Evolutionary conservation across 768 basidiomycete genomes (phyloP), one percentile per base, ranked within the genome.

Genomic region (Podaxis mareebaensis): DNA sequence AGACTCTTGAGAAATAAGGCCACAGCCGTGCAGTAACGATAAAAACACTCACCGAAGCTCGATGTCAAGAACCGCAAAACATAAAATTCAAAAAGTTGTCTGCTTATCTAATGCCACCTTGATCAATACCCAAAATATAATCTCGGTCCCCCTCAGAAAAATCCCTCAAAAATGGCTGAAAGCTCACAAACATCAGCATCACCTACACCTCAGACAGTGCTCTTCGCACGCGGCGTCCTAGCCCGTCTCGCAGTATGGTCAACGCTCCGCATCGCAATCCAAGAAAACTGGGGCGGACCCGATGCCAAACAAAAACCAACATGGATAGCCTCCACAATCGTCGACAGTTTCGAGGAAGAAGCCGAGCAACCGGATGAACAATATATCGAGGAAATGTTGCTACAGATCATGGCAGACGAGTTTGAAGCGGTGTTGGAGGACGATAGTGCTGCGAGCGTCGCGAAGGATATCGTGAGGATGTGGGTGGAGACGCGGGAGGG

Each of bases 391-490:
- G 87, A 92, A 58, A 78, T 90, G 66, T 79, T 99, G 13, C 79
- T 91, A 12, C 93, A 96, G 70, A 84, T 92, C 53, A 87, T 97
- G 82, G 79, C 80, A 7, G 93, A 97, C 68, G 96, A 97, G 71
- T 98, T 93, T 69, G 93, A 95, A 22, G 83, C 86, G 13, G 76
- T 82, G 11, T 76, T 98, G 24, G 95, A 97, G 67, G 96, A 99
- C 69, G 92, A 85, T 20, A 95, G 92, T 60, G 87, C 89, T 1
- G 86, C 87, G 62, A 76, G 73, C 3, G 87, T 98, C 48, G 90
- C 93, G 11, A 76, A 72, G 66, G 93, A 95, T 69, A 78, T 95
- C 36, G 81, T 93, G 33, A 74, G 69, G 42, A 74, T 95, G 28
- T 95, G 92, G 88, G 81, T 80, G 33, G 83, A 83, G 55, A 81